Base-by-base conservation (phyloP, 257 asterid species). In the Przewalskia tangutica region DNA sequence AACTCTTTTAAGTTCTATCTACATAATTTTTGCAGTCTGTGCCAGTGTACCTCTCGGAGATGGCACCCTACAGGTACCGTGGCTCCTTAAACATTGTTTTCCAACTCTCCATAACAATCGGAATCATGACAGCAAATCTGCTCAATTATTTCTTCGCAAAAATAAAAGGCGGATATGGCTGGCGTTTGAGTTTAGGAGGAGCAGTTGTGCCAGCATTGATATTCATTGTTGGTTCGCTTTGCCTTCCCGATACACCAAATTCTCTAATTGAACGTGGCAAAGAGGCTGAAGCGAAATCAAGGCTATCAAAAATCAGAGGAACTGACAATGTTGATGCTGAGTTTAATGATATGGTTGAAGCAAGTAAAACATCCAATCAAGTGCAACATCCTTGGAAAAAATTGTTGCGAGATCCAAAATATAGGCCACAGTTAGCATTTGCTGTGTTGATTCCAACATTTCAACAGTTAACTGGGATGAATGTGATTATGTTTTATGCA, bases 121-220 rank as follows among this genome's bases (percentile, higher is more conserved):
- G 95, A 27, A 90, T 92, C 75, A 63, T 91, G 2, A 91, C 83
- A 1, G 97, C 97, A 65, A 91, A 88, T 23, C 56, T 92, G 0
- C 34, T 92, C 5, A 92, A 92, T 84, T 92, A 89, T 71, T 46
- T 46, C 81, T 87, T 86, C 7, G 84, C 87, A 3, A 85, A 91
- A 4, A 89, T 87, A 58, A 90, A 92, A 81, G 65, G 68, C 2
- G 51, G 53, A 40, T 86, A 87, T 90, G 98, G 98, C 0, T 91
- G 98, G 98, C 82, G 97, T 59, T 34, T 91, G 73, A 93, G 98
- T 77, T 77, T 94, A 65, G 97, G 98, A 4, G 98, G 98, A 20
- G 98, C 98, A 0, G 85, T 89, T 84, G 95, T 94, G 58, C 98
- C 97, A 0, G 97, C 95, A 11, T 84, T 92, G 4, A 88, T 92